A percentile compares a stretch with the other conserved stretches of the same genome.
Conservation (phyloP, 2,329 filamentous ascomycete species). For the Clarireedia homoeocarpa region DNA sequence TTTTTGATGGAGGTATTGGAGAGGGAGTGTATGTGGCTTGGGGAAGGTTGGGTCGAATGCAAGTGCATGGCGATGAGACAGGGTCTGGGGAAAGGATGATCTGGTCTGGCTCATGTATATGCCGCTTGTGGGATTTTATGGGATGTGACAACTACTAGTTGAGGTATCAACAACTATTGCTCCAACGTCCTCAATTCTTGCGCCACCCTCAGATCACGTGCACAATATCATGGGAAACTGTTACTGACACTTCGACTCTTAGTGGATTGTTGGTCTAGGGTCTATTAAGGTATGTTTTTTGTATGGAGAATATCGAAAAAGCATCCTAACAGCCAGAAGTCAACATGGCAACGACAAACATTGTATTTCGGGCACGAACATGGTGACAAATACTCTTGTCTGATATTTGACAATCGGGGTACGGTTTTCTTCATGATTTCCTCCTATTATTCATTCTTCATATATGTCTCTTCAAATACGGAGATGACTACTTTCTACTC, state of each 20-base stretch:
- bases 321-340: slow-evolving; percentile 16
- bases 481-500: neutral
- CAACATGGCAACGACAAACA: slow-evolving; percentile 76
- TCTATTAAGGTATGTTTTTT: slow-evolving; percentile 38
- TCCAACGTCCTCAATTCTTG: neutral
- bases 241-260: slow-evolving; percentile 1
- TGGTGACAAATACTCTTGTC: slow-evolving; percentile 58
- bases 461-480: neutral
- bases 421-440: neutral
- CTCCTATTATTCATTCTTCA: neutral
- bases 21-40: neutral
- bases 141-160: neutral
- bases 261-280: slow-evolving; percentile 79
- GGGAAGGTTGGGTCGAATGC: neutral
- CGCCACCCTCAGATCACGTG: slow-evolving; percentile 11
- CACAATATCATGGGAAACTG: neutral
- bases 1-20: neutral
- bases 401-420: slow-evolving; percentile 75
- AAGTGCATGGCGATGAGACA: neutral
- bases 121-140: neutral
- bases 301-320: neutral
- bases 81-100: neutral
- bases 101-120: neutral
- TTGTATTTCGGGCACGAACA: slow-evolving; percentile 71
- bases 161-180: neutral